phyloP scores from a whole-genome alignment of 768 basidiomycete species.

The Boletellus sp. region DNA sequence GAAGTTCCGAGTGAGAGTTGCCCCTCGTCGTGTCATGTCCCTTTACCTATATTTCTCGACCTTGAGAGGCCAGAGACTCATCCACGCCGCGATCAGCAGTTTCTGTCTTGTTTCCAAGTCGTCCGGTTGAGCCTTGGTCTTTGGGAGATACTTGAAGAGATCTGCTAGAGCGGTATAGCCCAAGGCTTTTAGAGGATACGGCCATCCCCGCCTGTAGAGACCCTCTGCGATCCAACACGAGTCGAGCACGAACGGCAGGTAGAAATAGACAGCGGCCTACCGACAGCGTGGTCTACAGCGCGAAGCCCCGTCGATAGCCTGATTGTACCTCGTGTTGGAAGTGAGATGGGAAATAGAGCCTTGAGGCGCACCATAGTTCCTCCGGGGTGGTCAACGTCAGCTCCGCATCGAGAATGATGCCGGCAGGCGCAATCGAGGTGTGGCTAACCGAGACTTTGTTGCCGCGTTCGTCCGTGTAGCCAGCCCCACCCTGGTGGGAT shows the following conservation, averaged over 20 bases:
- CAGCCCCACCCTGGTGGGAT: conserved; percentile 52
- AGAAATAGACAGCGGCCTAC: conserved; percentile 34
- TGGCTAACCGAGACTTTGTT: conserved; percentile 54
- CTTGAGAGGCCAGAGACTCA: conserved; percentile 71
- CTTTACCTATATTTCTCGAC: conserved; percentile 51
- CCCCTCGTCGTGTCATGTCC: not conserved
- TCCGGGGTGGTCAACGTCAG: conserved; percentile 71
- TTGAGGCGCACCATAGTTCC: conserved; percentile 55
- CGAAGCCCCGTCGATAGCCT: conserved; percentile 80
- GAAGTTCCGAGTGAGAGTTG: not conserved
- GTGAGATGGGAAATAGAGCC: conserved; percentile 5
- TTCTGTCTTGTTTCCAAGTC: conserved; percentile 61
- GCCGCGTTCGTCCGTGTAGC: conserved; percentile 68
- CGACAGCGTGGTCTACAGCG: conserved; percentile 75
- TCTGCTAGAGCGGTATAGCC: conserved; percentile 66
- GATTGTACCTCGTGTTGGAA: conserved; percentile 9
- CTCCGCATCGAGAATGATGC: conserved; percentile 75
- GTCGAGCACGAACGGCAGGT: not conserved
- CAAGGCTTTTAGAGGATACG: conserved; percentile 59
- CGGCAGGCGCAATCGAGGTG: conserved; percentile 60
- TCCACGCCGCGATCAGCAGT: conserved; percentile 74
- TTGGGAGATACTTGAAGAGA: conserved; percentile 70
- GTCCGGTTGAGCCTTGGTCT: conserved; percentile 55
- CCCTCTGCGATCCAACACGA: conserved; percentile 36
- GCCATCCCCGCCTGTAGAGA: conserved; percentile 54